phyloP scores from a whole-genome alignment of 1,139 yeast genomes.

The Scheffersomyces segobiensis region DNA sequence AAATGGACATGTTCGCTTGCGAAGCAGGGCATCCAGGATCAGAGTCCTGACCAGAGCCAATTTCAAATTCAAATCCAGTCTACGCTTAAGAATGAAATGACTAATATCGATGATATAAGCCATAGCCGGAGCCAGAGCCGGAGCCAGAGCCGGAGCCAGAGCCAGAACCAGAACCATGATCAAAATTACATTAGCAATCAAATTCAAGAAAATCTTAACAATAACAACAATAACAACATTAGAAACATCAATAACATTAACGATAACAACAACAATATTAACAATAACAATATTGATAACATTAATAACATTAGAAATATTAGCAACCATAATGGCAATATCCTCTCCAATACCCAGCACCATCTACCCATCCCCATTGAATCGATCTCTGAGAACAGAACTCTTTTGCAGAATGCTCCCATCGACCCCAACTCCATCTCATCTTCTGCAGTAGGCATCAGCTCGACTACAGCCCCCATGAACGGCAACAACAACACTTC shows the following conservation, averaged over 20 bases:
- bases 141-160: too few species aligned
- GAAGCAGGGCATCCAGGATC: not conserved
- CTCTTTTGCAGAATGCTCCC: not conserved
- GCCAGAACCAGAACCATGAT: not conserved
- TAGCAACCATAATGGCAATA: not conserved
- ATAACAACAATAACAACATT: not conserved
- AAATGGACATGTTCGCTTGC: conserved; percentile 11
- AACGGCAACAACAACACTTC: not conserved
- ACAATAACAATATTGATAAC: not conserved
- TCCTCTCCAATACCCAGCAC: not conserved
- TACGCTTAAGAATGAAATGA: not conserved
- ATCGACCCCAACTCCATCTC: not conserved
- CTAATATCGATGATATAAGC: too few species aligned
- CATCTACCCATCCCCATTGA: conserved; percentile 1
- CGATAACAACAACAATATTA: not conserved
- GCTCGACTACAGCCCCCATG: not conserved
- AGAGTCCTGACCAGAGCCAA: not conserved
- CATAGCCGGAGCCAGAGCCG: not conserved
- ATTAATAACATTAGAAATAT: not conserved
- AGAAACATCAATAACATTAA: not conserved
- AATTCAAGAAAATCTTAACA: not conserved
- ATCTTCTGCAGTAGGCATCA: not conserved
- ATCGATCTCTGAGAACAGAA: not conserved
- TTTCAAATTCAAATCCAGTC: not conserved
- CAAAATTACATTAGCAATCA: not conserved